Evolutionary conservation across 225 moss, liverwort and hornwort species (phyloP).

Genomic region (Polytrichum commune): DNA sequence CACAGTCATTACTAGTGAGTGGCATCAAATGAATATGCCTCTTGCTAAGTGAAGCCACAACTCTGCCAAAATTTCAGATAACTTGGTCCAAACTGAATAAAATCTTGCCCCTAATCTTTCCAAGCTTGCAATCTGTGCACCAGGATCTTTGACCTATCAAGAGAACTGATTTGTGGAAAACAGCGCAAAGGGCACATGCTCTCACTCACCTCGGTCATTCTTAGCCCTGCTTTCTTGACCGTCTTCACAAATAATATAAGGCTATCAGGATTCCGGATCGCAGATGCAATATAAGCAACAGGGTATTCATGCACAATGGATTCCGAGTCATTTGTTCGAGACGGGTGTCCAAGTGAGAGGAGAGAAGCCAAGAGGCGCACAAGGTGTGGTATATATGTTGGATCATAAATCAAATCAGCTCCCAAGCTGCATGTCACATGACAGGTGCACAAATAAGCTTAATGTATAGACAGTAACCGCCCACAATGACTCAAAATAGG

Average conservation of each 20-base stretch:
- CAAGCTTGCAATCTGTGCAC: slow-evolving; percentile 60
- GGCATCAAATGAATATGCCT: no score
- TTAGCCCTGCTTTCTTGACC: slow-evolving; percentile 44
- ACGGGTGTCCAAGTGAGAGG: slow-evolving; percentile 40
- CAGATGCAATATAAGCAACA: slow-evolving; percentile 77
- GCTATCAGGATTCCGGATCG: slow-evolving; percentile 68
- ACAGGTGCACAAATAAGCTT: background rate
- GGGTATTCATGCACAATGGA: slow-evolving; percentile 45
- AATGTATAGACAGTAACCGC: no score
- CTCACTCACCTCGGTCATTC: slow-evolving; percentile 62
- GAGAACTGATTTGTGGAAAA: slow-evolving; percentile 39
- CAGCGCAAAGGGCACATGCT: slow-evolving; percentile 36
- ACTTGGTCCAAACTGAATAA: no score
- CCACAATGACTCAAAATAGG: no score
- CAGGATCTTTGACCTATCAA: slow-evolving; percentile 54
- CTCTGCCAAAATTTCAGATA: no score
- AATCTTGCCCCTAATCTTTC: slow-evolving; percentile 25
- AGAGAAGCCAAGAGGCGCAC: slow-evolving; percentile 58
- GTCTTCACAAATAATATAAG: slow-evolving; percentile 54
- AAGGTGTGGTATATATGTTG: slow-evolving; percentile 57
- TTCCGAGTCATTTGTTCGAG: slow-evolving; percentile 20
- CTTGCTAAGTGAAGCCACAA: no score
- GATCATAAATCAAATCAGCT: slow-evolving; percentile 82
- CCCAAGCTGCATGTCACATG: slow-evolving; percentile 55
- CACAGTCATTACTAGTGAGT: no score